Evolutionary conservation across 2,329 filamentous ascomycete species (phyloP), one percentile per base, ranked within the genome.

Genomic region (Lasiodiplodia hormozganensis): DNA sequence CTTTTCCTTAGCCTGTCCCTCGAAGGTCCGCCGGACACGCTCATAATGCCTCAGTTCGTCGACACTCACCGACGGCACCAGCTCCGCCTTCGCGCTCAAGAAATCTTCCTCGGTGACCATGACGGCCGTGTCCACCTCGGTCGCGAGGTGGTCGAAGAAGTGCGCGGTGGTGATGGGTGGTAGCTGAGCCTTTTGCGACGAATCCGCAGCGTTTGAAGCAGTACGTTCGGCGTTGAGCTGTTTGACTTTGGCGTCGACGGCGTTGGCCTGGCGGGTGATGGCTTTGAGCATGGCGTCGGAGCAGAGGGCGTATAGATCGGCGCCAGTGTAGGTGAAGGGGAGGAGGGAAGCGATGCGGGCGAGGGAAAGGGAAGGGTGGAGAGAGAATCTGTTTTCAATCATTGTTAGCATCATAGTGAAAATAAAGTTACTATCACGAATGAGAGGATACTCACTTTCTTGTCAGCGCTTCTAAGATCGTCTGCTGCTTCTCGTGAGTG

Each of bases 211-310:
- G 43, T 18, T 8, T 11, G 43, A 21, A 6, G 47, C 58, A 2
- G 69, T 49, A 31, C 77, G 75, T 2, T 78, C 79, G 2, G 82
- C 78, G 74, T 92, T 92, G 78, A 97, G 84, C 4, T 85, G 84
- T 25, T 87, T 86, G 72, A 99, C 92, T 79, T 96, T 96, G 62
- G 88, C 85, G 77, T 99, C 96, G 2, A 98, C 94, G 2, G 88
- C 85, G 1, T 89, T 87, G 2, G 96, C 94, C 77, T 96, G 93
- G 5, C 96, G 89, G 2, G 96, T 99, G 69, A 99, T 95, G 23
- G 96, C 96, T 80, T 99, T 98, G 73, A 99, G 90, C 96, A 99
- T 99, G 64, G 96, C 94, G 79, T 99, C 96, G 53, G 94, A 97
- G 83, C 95, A 98, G 23, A 99, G 86, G 0, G 96, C 96, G 80